Evolutionary conservation across 495 filamentous ascomycete genomes (phyloP), one percentile per base, ranked within the genome.

Genomic region (Aspergillus indologenus): DNA sequence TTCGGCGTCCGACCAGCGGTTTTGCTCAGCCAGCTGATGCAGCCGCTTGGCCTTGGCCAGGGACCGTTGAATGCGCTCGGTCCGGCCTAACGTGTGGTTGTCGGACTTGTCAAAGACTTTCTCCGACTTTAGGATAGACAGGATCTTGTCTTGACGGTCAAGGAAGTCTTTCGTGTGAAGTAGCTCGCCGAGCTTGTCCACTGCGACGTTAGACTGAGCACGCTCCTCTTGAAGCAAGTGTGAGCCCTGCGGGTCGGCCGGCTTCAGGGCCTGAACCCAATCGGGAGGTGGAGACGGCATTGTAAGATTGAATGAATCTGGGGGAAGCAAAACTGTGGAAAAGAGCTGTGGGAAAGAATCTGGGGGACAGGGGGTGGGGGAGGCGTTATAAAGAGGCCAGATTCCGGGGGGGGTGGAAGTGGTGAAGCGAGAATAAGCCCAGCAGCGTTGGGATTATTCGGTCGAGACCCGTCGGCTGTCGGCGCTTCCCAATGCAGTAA

Each of bases 31-130:
- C 52, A 91, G 70, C 65, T 87, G 83, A 54, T 85, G 78, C 57
- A 90, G 75, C 45, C 81, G 82, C 77, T 90, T 90, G 40, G 75
- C 83, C 61, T 84, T 72, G 52, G 81, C 85, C 49, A 89, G 69
- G 18, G 86, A 79, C 0, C 79, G 80, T 65, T 86, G 78, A 60
- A 89, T 83, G 21, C 80, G 78, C 57, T 86, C 85, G n/a, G 83
- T 79, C 42, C 86, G 76, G 50, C 86, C 85, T 55, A 81, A 71
- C 53, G 83, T 83, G 70, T 88, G 85, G 61, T 88, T 89, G 60
- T 85, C 82, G 5, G 81, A 83, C 67, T 88, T 89, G 67, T 88
- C 83, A 60, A 89, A 89, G 47, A 87, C 80, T 61, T 82, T 79
- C 51, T 89, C 84, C 0, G 75, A 59, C 63, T 83, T 69, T 5